Conservation (phyloP, 768 basidiomycete species). For the Lactarius akahatsu region DNA sequence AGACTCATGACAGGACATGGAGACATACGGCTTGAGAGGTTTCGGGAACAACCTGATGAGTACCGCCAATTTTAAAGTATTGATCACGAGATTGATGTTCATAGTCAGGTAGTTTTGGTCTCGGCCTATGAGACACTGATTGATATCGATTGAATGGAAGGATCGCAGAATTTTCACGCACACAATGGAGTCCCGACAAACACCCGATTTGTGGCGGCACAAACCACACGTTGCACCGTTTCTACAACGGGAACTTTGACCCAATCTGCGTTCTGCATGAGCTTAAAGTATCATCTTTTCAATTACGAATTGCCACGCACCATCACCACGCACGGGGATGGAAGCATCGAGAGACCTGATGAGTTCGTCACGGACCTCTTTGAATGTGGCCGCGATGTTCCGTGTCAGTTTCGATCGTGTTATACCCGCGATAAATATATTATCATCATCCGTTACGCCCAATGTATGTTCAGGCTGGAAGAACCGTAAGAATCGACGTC, state of each 20-base stretch:
- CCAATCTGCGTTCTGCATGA: neutral
- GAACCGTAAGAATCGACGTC: neutral
- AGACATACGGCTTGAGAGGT: neutral
- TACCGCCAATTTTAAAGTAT: neutral
- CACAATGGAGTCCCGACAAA: neutral
- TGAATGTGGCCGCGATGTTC: neutral
- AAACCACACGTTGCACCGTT: neutral
- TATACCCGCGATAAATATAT: neutral
- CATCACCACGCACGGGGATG: neutral
- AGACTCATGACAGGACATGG: neutral
- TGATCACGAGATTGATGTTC: neutral
- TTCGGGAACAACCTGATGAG: neutral
- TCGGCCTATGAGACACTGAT: neutral
- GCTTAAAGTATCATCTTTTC: neutral
- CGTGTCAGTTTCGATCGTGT: neutral
- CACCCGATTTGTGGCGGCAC: neutral
- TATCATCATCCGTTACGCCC: neutral
- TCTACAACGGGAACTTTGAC: neutral
- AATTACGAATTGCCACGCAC: neutral
- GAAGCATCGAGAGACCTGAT: neutral
- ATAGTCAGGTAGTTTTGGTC: neutral
- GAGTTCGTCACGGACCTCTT: neutral
- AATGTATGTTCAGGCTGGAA: neutral
- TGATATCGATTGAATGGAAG: neutral
- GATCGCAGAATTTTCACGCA: neutral